A percentile compares a stretch with the other conserved stretches of the same genome.
phyloP scores from a whole-genome alignment of 331 rosid species.

The Rhamnella rubrinervis region DNA sequence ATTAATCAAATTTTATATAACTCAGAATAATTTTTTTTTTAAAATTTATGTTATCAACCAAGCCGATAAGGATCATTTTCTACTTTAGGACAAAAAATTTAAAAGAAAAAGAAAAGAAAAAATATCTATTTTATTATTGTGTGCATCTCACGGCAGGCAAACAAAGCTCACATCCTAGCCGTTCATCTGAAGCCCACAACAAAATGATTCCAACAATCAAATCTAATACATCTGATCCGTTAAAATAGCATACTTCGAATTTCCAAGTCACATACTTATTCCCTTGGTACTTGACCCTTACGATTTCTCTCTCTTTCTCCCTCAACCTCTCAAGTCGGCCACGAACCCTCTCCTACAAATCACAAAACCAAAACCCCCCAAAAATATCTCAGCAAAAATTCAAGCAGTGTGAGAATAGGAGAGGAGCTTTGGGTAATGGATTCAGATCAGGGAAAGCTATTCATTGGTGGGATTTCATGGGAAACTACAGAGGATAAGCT shows the following conservation, averaged over 20 bases:
- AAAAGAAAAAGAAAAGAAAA: too few species aligned
- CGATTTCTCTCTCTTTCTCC: not conserved
- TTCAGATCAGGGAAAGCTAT: slow-evolving; percentile 96
- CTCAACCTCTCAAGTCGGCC: slow-evolving; percentile 32
- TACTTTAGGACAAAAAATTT: too few species aligned
- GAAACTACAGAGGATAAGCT: slow-evolving; percentile 89
- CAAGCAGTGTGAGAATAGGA: not conserved
- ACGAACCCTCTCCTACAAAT: slow-evolving; percentile 32
- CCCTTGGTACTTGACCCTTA: slow-evolving; percentile 11
- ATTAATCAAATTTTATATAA: too few species aligned
- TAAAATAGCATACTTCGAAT: slow-evolving; percentile 10
- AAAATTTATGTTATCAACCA: too few species aligned
- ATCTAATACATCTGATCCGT: slow-evolving; percentile 34
- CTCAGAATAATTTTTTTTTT: too few species aligned
- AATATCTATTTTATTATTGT: too few species aligned
- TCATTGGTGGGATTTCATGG: slow-evolving; percentile 97
- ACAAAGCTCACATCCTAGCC: not conserved
- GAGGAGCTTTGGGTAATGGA: slow-evolving; percentile 50
- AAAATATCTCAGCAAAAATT: not conserved
- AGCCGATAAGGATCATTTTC: too few species aligned
- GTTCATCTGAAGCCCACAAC: not conserved
- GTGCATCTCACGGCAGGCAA: too few species aligned
- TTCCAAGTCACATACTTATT: slow-evolving; percentile 1
- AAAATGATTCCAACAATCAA: not conserved
- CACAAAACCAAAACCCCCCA: slow-evolving; percentile 12